These are phyloP conservation scores for Suhomyces pyralidae DNA, from an alignment of 805 yeast species.

Conservation along the genomic window DNA sequence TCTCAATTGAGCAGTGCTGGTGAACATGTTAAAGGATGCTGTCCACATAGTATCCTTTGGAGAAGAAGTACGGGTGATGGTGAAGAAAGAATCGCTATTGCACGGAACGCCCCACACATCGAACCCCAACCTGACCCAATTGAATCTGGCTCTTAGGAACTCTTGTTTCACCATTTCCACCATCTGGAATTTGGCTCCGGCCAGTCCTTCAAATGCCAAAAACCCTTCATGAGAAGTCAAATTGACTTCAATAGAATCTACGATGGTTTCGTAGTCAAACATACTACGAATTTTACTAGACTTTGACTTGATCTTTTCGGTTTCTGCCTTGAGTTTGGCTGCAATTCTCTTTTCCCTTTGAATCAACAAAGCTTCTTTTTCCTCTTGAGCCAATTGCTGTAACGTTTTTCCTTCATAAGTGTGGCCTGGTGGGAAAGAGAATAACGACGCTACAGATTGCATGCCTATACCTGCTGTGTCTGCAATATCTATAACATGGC, in stretches of 20 bases:
- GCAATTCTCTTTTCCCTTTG: background rate
- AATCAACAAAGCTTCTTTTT: slow-evolving; percentile 5
- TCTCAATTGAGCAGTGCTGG: slow-evolving; percentile 11
- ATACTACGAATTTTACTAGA: background rate
- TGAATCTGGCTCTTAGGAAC: slow-evolving; percentile 9
- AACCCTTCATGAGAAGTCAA: slow-evolving; percentile 11
- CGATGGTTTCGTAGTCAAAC: background rate
- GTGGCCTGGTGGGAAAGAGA: slow-evolving; percentile 25
- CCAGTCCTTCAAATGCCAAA: slow-evolving; percentile 10
- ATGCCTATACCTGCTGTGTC: slow-evolving; percentile 56
- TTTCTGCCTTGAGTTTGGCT: background rate
- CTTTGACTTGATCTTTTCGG: background rate
- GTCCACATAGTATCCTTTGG: slow-evolving; percentile 6
- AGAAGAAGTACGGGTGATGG: background rate
- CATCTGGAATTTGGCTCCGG: slow-evolving; percentile 8
- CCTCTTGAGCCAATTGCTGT: slow-evolving; percentile 26
- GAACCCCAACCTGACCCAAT: slow-evolving; percentile 33
- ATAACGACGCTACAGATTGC: slow-evolving; percentile 30
- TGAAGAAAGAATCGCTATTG: background rate
- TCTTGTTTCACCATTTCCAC: slow-evolving; percentile 11
- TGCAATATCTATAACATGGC: slow-evolving; percentile 79
- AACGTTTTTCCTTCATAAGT: slow-evolving; percentile 27
- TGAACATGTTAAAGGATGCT: slow-evolving; percentile 11
- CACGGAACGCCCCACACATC: slow-evolving; percentile 29
- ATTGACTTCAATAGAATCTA: background rate